phyloP scores from a whole-genome alignment of 148 eudicot species.

The Spergularia bocconei region DNA sequence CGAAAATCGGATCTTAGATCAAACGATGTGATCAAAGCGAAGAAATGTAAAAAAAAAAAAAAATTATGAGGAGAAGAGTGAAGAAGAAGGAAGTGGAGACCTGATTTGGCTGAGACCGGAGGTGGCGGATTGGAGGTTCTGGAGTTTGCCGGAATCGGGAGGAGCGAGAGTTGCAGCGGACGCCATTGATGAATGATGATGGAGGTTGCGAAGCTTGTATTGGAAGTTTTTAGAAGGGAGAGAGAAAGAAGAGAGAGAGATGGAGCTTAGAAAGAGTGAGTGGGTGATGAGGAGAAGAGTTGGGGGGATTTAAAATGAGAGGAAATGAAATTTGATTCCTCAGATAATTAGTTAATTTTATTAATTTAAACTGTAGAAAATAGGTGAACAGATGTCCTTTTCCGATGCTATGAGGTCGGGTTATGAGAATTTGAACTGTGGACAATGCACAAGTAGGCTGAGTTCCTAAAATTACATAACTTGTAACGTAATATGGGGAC shows the following conservation, averaged over 20 bases:
- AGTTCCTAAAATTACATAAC: no score
- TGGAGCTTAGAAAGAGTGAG: constrained; percentile 2
- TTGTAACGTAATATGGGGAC: no score
- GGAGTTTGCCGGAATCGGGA: constrained; percentile 59
- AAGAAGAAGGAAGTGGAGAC: constrained; percentile 15
- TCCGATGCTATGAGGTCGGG: no score
- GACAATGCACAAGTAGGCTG: no score
- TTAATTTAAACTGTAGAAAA: no score
- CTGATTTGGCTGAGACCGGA: constrained; percentile 67
- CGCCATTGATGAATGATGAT: constrained; percentile 39
- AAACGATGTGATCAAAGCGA: background rate
- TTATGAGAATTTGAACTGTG: no score
- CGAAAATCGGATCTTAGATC: constrained; percentile 20
- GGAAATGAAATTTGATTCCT: background rate
- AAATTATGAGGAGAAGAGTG: background rate
- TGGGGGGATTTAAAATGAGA: constrained; percentile 17
- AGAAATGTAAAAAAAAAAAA: background rate
- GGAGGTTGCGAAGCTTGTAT: constrained; percentile 22
- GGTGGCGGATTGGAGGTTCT: constrained; percentile 57
- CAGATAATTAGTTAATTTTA: no score
- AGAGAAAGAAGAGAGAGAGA: constrained; percentile 16
- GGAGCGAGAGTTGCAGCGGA: constrained; percentile 35
- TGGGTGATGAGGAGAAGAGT: constrained; percentile 2
- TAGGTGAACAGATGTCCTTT: no score
- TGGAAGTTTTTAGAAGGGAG: constrained; percentile 6